A percentile compares a stretch with the other conserved stretches of the same genome.
Evolutionary conservation across 306 rosid species (phyloP).

Genomic region (Inga laurina): DNA sequence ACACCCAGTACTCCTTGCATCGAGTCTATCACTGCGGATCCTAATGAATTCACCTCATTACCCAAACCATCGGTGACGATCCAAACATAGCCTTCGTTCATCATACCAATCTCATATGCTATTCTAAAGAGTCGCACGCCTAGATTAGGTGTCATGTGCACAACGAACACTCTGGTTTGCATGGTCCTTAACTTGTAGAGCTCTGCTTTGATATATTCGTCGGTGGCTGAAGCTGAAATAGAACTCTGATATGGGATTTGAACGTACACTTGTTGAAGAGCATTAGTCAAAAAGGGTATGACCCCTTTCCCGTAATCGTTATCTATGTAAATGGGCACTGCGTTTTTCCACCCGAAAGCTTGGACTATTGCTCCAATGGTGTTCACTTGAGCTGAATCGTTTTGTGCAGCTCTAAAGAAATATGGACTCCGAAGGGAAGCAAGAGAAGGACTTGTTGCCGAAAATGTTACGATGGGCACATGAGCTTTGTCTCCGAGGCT

Average conservation of each 20-base stretch:
- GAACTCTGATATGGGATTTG: constrained; percentile 40
- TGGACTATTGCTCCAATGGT: constrained; percentile 46
- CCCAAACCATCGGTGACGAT: constrained; percentile 45
- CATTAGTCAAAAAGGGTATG: constrained; percentile 45
- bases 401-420: constrained; percentile 48
- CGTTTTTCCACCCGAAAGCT: constrained; percentile 54
- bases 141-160: constrained; percentile 39
- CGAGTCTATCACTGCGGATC: constrained; percentile 19
- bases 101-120: constrained; percentile 57
- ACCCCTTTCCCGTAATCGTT: constrained; percentile 48
- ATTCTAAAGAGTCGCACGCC: constrained; percentile 43
- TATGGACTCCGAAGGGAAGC: constrained; percentile 42
- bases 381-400: constrained; percentile 48
- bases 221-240: constrained; percentile 37
- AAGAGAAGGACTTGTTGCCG: constrained; percentile 61
- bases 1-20: constrained; percentile 71
- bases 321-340: constrained; percentile 49
- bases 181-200: constrained; percentile 51
- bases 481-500: constrained; percentile 49
- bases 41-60: constrained; percentile 12
- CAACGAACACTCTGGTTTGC: constrained; percentile 57
- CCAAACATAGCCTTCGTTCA: constrained; percentile 58
- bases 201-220: constrained; percentile 35
- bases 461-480: constrained; percentile 53
- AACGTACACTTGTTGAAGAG: constrained; percentile 36